Evolutionary conservation across 2,329 filamentous ascomycete species (phyloP).

Genomic region (Parascedosporium putredinis): DNA sequence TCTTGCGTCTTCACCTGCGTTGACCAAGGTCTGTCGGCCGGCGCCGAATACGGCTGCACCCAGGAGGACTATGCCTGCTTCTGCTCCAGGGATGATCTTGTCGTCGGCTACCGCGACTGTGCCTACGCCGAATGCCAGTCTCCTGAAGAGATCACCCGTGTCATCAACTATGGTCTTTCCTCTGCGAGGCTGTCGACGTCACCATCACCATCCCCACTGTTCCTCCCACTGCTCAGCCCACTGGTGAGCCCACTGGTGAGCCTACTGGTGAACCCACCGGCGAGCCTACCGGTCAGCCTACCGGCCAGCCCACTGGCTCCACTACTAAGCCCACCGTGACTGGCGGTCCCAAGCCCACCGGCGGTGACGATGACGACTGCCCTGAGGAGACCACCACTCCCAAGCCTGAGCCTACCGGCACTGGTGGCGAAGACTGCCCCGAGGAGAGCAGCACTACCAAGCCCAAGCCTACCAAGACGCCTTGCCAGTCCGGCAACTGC

Average conservation of each 20-base stretch:
- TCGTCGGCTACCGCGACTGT: neutral
- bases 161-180: neutral
- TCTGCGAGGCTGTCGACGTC: constrained; percentile 3
- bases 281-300: neutral
- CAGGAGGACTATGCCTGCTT: neutral
- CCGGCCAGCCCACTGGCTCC: neutral
- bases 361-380: neutral
- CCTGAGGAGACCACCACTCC: neutral
- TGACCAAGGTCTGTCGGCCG: neutral
- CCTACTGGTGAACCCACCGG: neutral
- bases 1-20: constrained; percentile 5
- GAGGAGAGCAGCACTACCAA: neutral
- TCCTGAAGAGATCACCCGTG: neutral
- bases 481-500: neutral
- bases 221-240: neutral
- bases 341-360: neutral
- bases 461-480: neutral
- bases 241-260: neutral
- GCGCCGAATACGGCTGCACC: neutral
- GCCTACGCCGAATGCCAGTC: neutral
- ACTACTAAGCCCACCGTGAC: neutral
- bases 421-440: neutral
- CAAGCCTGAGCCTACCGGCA: neutral
- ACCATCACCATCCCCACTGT: neutral
- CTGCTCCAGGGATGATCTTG: neutral